Evolutionary conservation across 2,329 filamentous ascomycete genomes (phyloP), one percentile per base, ranked within the genome.

Genomic region (Xylariaceae sp.): DNA sequence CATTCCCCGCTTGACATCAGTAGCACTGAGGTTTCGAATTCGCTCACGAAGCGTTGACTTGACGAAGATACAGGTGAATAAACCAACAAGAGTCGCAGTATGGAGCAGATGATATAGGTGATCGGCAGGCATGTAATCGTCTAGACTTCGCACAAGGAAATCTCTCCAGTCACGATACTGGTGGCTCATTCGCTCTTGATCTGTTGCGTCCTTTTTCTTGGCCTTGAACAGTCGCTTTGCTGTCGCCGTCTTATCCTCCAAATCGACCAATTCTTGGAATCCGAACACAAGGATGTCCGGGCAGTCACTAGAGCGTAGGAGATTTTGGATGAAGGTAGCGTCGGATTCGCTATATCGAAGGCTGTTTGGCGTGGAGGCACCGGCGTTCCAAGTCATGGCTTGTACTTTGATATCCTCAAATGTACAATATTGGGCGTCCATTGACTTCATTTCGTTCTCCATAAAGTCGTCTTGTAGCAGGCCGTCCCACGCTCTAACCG

Each of bases 91-190:
- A 64, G 91, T 91, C 4, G 92, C 88, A 2, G 90, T 94, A 67
- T 97, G 92, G 6, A 99, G 79, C 4, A 96, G 82, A 51, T 91
- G 86, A 70, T 97, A 99, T 10, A 89, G 78, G 63, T 92, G 85
- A 56, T 89, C 83, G 6, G 82, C 76, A 0, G 89, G 88, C 83
- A 94, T 89, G 68, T 87, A 87, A 65, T 96, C 90, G 69, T 96
- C 90, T 45, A 99, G 79, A 55, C 86, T 86, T 60, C 89, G 85
- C 47, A 89, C 86, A 35, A 99, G 79, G 72, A 96, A 92, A 72
- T 97, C 92, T 69, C 91, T 85, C 94, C 94, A 99, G 61, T 95
- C 91, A 64, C 94, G 89, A 73, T 99, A 99, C 71, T 97, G 92
- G 66, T 95, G 92, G 73, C 91, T 95, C 90, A 97, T 97, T 66